phyloP scores from a whole-genome alignment of 129 eudicot species.

The Smallanthus sonchifolius region DNA sequence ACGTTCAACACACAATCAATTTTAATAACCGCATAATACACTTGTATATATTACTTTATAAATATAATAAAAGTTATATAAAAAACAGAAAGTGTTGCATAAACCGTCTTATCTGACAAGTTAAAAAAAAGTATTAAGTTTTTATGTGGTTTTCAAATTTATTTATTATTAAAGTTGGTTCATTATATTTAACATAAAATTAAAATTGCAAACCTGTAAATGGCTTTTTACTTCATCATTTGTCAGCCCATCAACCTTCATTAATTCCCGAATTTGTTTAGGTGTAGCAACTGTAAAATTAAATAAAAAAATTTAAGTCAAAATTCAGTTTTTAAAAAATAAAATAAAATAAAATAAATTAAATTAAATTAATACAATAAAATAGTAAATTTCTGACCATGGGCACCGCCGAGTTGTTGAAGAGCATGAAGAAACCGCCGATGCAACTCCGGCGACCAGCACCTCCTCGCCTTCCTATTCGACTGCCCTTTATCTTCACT shows the following conservation, averaged over 20 bases:
- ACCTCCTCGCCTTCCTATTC: constrained; percentile 71
- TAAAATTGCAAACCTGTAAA: constrained; percentile 69
- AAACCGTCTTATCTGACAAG: too few relatives aligned
- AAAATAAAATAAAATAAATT: background rate
- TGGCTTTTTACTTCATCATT: constrained; percentile 99
- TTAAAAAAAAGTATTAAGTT: too few relatives aligned
- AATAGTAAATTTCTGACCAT: constrained; percentile 50
- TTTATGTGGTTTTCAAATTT: too few relatives aligned
- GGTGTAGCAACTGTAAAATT: constrained; percentile 84
- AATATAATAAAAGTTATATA: too few relatives aligned
- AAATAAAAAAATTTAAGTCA: background rate
- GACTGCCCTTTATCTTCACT: constrained; percentile 56
- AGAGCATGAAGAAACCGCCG: constrained; percentile 75
- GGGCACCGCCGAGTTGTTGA: constrained; percentile 94
- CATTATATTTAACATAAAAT: too few relatives aligned
- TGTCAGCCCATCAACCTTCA: constrained; percentile 98
- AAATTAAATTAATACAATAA: background rate
- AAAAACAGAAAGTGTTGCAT: too few relatives aligned
- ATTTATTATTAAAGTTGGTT: too few relatives aligned
- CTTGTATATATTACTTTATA: too few relatives aligned
- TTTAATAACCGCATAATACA: too few relatives aligned
- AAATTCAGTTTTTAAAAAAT: background rate
- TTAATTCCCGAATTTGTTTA: constrained; percentile 90
- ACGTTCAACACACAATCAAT: background rate
- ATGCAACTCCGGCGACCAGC: constrained; percentile 96